phyloP scores from a whole-genome alignment of 106 monocot species.

The Dioscorea zingiberensis region DNA sequence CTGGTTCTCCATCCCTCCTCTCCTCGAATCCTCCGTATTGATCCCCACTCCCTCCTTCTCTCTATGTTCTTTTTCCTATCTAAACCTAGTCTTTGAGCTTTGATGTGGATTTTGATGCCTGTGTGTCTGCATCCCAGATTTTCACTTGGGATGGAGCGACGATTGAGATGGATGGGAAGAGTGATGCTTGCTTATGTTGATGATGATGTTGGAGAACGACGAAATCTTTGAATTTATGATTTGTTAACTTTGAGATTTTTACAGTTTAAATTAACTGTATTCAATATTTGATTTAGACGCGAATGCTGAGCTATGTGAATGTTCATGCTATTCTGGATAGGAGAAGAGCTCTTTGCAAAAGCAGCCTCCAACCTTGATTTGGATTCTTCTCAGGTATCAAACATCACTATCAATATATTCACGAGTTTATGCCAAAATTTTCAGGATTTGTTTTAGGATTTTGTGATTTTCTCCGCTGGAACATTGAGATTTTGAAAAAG shows the following conservation, averaged over 20 bases:
- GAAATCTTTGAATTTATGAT: too few relatives aligned
- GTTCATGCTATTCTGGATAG: slow-evolving; percentile 84
- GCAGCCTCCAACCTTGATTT: slow-evolving; percentile 26
- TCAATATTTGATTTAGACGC: slow-evolving; percentile 44
- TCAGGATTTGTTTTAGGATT: too few relatives aligned
- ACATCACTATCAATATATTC: too few relatives aligned
- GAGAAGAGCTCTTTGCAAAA: slow-evolving; percentile 69
- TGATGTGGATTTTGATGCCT: not conserved
- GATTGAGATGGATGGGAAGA: slow-evolving; percentile 73
- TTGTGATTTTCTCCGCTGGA: too few relatives aligned
- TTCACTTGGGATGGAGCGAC: slow-evolving; percentile 92
- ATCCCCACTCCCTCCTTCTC: not conserved
- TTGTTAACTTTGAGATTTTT: too few relatives aligned
- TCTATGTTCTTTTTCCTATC: not conserved
- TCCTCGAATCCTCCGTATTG: slow-evolving; percentile 61
- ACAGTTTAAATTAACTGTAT: too few relatives aligned
- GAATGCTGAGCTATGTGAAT: slow-evolving; percentile 92
- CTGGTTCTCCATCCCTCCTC: slow-evolving; percentile 79
- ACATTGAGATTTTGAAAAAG: too few relatives aligned
- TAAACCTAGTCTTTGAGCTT: too few relatives aligned
- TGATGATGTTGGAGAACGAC: slow-evolving; percentile 52
- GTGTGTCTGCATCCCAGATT: slow-evolving; percentile 35
- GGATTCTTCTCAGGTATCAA: slow-evolving; percentile 52
- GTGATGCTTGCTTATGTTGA: slow-evolving; percentile 74
- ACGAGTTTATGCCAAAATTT: not conserved